Conservation (phyloP, 2,329 filamentous ascomycete genomes). For the Emmonsiellopsis sp. region DNA sequence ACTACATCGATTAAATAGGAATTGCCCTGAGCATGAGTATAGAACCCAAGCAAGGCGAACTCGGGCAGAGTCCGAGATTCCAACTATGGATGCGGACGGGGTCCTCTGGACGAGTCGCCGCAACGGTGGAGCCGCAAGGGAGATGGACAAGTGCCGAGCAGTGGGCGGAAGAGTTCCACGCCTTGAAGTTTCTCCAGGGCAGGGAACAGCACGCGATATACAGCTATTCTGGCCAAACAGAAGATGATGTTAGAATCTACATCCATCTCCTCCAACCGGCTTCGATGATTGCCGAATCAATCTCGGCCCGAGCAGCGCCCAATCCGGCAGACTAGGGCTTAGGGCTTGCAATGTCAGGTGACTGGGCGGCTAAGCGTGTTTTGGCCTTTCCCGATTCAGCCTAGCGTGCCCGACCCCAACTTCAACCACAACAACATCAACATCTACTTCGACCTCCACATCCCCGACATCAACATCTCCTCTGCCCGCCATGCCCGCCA, state of each 20-base stretch:
- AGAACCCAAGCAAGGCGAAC: neutral
- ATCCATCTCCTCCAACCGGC: neutral
- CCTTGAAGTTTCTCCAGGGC: neutral
- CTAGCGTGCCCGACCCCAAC: too few relatives aligned
- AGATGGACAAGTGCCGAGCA: neutral
- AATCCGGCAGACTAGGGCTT: neutral
- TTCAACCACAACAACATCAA: neutral
- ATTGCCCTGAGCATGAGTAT: neutral
- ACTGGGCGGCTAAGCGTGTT: neutral
- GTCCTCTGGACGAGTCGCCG: neutral
- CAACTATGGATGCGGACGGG: neutral
- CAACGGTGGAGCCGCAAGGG: neutral
- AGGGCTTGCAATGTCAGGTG: neutral
- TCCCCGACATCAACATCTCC: too few relatives aligned
- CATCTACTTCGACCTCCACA: neutral
- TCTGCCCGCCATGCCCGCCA: too few relatives aligned
- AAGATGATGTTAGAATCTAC: too few relatives aligned
- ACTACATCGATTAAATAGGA: neutral
- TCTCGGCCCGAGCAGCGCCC: neutral
- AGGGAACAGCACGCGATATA: neutral
- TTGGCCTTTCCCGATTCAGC: neutral
- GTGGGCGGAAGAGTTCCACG: neutral
- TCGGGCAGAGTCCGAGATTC: slow-evolving; percentile 1
- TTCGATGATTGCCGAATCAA: neutral
- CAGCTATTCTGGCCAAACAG: too few relatives aligned